Evolutionary conservation across 2,329 filamentous ascomycete genomes (phyloP), one percentile per base, ranked within the genome.

Genomic region (Paramyrothecium roridum): DNA sequence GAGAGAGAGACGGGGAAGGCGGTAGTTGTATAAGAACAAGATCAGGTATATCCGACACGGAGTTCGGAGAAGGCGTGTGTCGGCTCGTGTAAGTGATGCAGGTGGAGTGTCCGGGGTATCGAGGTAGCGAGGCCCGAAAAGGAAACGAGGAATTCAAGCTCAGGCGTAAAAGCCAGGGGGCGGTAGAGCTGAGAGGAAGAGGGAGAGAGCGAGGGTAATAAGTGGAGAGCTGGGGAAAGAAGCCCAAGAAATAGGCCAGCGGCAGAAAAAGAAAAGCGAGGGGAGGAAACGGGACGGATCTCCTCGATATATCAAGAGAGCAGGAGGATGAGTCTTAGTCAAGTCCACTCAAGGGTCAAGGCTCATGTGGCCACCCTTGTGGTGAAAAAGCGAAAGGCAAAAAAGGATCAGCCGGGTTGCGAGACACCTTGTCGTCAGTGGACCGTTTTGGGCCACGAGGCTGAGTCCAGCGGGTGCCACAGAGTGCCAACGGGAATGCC

Each of bases 401-500:
- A 30, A n/a, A 10, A 30, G 26, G 60, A 70, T 62, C 37, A 43
- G 37, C 49, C 30, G 30, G 49, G 30, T 19, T 40, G 13, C 48
- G 23, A 30, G 60, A 63, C 64, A 63, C 63, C 66, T 65, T 56
- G 68, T 69, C 68, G 67, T 73, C 68, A 70, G 67, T 68, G 62
- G 66, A 69, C 74, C 72, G 73, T 66, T 76, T 74, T 64, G 62
- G 66, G 67, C 64, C 70, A 73, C 72, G 74, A 75, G 74, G 74
- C 73, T 76, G 73, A 75, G 68, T 63, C 59, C 55, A 45, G 53
- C 37, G 53, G 56, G 53, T 54, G 56, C 51, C 52, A 49, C 52
- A 56, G 54, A 45, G 61, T 60, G 52, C 52, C 52, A 49, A 45
- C 52, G 52, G 52, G 52, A 54, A 54, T 40, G 52, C 47, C 45